phyloP scores from a whole-genome alignment of 2,329 filamentous ascomycete species.

The Aureobasidium sp. region DNA sequence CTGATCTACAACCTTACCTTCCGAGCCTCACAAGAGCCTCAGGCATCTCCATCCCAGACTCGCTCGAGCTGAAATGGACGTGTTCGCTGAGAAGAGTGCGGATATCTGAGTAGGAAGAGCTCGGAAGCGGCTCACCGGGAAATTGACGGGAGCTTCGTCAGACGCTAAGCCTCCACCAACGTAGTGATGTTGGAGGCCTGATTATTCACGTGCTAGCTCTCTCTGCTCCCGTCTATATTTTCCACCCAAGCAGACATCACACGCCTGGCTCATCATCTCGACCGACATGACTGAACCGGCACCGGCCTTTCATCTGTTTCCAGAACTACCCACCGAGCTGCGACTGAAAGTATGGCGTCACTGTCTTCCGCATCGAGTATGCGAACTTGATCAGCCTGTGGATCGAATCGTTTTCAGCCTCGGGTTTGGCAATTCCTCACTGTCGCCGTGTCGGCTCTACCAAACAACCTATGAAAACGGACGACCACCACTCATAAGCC shows the following conservation, averaged over 20 bases:
- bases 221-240: too few species aligned
- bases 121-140: background rate
- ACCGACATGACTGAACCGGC: background rate
- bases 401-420: background rate
- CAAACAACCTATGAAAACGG: background rate
- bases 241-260: too few species aligned
- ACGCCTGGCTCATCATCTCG: too few species aligned
- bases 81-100: background rate
- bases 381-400: background rate
- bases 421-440: background rate
- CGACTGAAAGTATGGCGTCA: background rate
- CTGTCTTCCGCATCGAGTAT: background rate
- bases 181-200: too few species aligned
- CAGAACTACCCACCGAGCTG: background rate
- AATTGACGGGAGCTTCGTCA: background rate
- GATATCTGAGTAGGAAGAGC: background rate
- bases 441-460: background rate
- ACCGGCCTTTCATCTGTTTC: background rate
- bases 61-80: background rate
- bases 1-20: background rate
- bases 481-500: background rate
- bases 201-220: too few species aligned
- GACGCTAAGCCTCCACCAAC: background rate
- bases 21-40: constrained; percentile 1
- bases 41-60: background rate